Evolutionary conservation across 2,329 filamentous ascomycete genomes (phyloP).

Genomic region (Colletotrichum liriopes): DNA sequence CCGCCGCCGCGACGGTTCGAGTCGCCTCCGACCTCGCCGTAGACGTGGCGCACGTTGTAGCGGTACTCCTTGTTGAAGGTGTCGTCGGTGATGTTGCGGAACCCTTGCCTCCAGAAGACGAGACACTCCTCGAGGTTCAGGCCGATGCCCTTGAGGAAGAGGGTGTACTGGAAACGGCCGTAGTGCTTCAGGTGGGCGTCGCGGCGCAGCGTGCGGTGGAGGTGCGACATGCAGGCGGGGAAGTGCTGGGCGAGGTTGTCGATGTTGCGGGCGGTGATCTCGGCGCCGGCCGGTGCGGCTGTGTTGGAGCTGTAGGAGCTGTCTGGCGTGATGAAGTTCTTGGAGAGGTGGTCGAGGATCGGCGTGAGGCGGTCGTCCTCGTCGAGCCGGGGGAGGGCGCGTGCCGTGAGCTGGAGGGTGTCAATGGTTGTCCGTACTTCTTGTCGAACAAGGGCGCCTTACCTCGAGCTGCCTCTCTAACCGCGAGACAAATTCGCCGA

Average conservation of each 20-base stretch:
- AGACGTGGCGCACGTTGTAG: conserved; percentile 96
- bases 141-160: conserved; percentile 97
- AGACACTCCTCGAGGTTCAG: conserved; percentile 93
- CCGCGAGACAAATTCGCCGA: conserved; percentile 85
- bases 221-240: conserved; percentile 93
- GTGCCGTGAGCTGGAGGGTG: conserved; percentile 80
- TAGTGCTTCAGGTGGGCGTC: conserved; percentile 95
- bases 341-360: conserved; percentile 84
- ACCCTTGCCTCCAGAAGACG: conserved; percentile 89
- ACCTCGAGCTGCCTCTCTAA: conserved; percentile 85
- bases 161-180: conserved; percentile 92
- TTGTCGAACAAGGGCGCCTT: not conserved
- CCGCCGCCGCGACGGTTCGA: conserved; percentile 87
- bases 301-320: conserved; percentile 79
- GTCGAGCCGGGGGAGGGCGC: conserved; percentile 90
- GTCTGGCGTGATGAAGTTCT: conserved; percentile 95
- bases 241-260: conserved; percentile 87
- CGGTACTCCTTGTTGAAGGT: conserved; percentile 98
- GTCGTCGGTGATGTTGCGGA: conserved; percentile 91
- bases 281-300: conserved; percentile 76
- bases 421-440: conserved; percentile 10
- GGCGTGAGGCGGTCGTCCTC: conserved; percentile 91
- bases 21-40: conserved; percentile 96
- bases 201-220: conserved; percentile 88
- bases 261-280: conserved; percentile 84